Evolutionary conservation across 108 stramenopile species (phyloP), one percentile per base, ranked within the genome.

Genomic region (Bacterosira constricta): DNA sequence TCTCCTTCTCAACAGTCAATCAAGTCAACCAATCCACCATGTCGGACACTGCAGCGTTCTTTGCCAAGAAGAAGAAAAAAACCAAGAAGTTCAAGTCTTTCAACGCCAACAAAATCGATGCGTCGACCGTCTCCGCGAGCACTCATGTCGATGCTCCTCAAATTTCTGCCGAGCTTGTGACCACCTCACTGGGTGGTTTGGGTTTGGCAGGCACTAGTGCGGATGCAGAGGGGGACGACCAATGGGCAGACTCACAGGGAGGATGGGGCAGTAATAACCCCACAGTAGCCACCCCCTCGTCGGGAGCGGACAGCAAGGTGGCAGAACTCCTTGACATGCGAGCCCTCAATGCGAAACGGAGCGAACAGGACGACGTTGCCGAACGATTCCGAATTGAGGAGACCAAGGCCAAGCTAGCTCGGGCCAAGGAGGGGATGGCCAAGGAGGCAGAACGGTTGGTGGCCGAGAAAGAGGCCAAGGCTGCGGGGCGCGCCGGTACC

Each of bases 101-200:
- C 81, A 96, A 96, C 65, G 95, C 95, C 49, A 96, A 96, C 79
- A 83, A 84, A 47, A 89, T 93, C 66, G 92, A 96, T 77, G 86
- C 82, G 4, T 62, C 86, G 11, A 66, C 86, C n/a, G 86, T 93
- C 32, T 81, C 83, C 15, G 63, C 77, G 20, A 86, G 25, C 11
- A 72, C 66, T 37, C 77, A 80, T 58, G 89, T 88, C 41, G 90
- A 94, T 44, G 93, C 90, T 26, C 93, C 90, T 0, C 88, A 89
- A 51, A 51, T 90, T 21, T 89, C 88, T 11, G 81, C 63, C 17
- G 74, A 85, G 69, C 34, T 46, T 26, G 73, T 85, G 47, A 34
- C 57, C 35, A 10, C 74, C 45, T 55, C 60, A 9, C 3, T 59
- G 25, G 77, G 66, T 31, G 67, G 67, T 0, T 41, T 53, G 54